Conservation (phyloP, 2,329 filamentous ascomycete species). For the Claviceps purpurea region DNA sequence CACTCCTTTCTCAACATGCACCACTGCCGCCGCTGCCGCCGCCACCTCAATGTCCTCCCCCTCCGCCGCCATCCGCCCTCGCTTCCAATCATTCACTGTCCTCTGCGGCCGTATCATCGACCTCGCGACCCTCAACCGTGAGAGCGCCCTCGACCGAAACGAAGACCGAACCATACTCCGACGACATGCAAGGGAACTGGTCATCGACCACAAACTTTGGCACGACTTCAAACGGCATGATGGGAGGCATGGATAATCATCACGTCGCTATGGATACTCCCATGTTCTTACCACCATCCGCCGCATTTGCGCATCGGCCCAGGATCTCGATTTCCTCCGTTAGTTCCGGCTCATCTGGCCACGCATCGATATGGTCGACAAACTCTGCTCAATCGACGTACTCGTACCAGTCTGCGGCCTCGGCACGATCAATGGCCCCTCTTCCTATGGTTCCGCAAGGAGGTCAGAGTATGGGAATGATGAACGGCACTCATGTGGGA, state of each 20-base stretch:
- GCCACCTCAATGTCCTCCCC: constrained; percentile 13
- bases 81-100: constrained; percentile 10
- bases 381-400: constrained; percentile 26
- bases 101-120: constrained; percentile 7
- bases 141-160: constrained; percentile 13
- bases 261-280: constrained; percentile 9
- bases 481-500: constrained; percentile 19
- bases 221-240: constrained; percentile 3
- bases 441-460: constrained; percentile 22
- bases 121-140: constrained; percentile 9
- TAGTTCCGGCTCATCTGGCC: constrained; percentile 35
- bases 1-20: constrained; percentile 12
- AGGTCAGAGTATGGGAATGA: constrained; percentile 15
- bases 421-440: constrained; percentile 22
- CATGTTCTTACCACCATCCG: constrained; percentile 22
- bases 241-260: constrained; percentile 3
- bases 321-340: constrained; percentile 36
- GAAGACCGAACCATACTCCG: constrained; percentile 17
- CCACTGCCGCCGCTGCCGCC: constrained; percentile 15
- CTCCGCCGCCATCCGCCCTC: constrained; percentile 15
- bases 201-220: constrained; percentile 6
- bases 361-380: constrained; percentile 32
- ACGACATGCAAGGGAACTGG: constrained; percentile 16
- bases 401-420: constrained; percentile 24
- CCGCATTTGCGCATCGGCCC: constrained; percentile 27